phyloP scores from a whole-genome alignment of 1,284 basidiomycete species.

The Cutaneotrichosporon arboriforme region DNA sequence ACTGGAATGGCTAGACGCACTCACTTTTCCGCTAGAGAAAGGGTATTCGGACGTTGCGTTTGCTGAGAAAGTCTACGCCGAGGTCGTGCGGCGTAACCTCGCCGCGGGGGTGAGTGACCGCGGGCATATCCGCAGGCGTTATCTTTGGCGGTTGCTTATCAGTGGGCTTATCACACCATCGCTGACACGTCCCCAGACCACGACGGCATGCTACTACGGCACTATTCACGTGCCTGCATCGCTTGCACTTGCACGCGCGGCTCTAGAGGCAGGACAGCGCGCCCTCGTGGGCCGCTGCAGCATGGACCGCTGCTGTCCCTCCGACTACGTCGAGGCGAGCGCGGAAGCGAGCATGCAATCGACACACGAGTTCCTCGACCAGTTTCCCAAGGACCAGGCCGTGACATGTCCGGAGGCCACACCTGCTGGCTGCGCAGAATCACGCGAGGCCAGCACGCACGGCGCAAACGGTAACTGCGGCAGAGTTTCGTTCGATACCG shows the following conservation, averaged over 20 bases:
- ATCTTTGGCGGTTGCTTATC: not conserved
- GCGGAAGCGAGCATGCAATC: constrained; percentile 56
- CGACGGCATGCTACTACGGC: constrained; percentile 88
- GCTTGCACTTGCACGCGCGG: constrained; percentile 71
- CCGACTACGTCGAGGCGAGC: constrained; percentile 67
- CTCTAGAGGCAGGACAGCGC: constrained; percentile 69
- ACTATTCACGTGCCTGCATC: constrained; percentile 76
- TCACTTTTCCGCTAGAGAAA: constrained; percentile 87
- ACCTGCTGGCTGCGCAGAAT: no score
- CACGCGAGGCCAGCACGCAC: no score
- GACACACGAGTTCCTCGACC: constrained; percentile 62
- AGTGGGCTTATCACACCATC: not conserved
- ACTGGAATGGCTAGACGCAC: constrained; percentile 80
- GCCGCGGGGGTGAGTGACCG: constrained; percentile 62
- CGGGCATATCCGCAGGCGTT: not conserved
- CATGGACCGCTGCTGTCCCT: constrained; percentile 75
- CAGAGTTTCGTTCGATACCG: constrained; percentile 12
- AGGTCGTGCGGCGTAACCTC: constrained; percentile 69
- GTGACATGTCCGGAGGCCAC: no score
- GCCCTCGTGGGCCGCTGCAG: constrained; percentile 88
- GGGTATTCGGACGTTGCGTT: constrained; percentile 68
- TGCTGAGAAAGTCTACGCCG: constrained; percentile 64
- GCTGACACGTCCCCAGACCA: constrained; percentile 61
- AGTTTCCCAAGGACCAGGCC: constrained; percentile 54
- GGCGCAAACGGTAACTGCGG: not conserved